phyloP scores from a whole-genome alignment of 2,329 filamentous ascomycete genomes.

The Xylaria sp. region DNA sequence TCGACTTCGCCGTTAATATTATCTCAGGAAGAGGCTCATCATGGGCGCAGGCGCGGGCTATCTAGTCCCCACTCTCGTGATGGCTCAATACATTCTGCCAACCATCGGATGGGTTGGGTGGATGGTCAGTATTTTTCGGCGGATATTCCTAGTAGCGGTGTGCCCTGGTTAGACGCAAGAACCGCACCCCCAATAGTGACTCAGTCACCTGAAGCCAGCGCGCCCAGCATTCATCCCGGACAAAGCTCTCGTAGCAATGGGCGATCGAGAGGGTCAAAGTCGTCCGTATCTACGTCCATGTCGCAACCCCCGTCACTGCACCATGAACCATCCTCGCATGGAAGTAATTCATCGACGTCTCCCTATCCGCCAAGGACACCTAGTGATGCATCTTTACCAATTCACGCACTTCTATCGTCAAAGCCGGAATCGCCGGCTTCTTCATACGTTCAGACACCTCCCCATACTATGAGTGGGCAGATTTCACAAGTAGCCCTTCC shows the following conservation, averaged over 20 bases:
- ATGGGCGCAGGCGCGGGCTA: slow-evolving; percentile 42
- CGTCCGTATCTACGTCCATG: slow-evolving; percentile 47
- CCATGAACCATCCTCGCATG: slow-evolving; percentile 53
- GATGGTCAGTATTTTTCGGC: slow-evolving; percentile 41
- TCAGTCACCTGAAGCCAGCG: slow-evolving; percentile 45
- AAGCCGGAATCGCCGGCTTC: slow-evolving; percentile 48
- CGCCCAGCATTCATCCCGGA: slow-evolving; percentile 39
- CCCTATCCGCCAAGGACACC: slow-evolving; percentile 57
- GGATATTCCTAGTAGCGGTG: slow-evolving; percentile 29
- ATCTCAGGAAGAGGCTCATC: slow-evolving; percentile 51
- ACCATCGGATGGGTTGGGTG: slow-evolving; percentile 40
- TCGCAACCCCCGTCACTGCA: slow-evolving; percentile 56
- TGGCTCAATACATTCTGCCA: slow-evolving; percentile 38
- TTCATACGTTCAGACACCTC: slow-evolving; percentile 33
- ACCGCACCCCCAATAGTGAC: slow-evolving; percentile 32
- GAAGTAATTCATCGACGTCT: slow-evolving; percentile 57
- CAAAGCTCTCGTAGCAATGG: slow-evolving; percentile 17
- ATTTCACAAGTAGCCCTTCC: slow-evolving; percentile 40
- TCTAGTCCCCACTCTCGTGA: slow-evolving; percentile 49
- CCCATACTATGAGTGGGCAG: slow-evolving; percentile 23
- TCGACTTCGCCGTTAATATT: slow-evolving; percentile 56
- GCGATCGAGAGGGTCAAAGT: slow-evolving; percentile 34
- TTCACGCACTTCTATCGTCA: slow-evolving; percentile 63
- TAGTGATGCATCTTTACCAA: slow-evolving; percentile 64
- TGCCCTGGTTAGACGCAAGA: slow-evolving; percentile 47